These are phyloP conservation scores for Podospora sp. DNA, from an alignment of 495 filamentous ascomycete genomes.

Conservation along the genomic window DNA sequence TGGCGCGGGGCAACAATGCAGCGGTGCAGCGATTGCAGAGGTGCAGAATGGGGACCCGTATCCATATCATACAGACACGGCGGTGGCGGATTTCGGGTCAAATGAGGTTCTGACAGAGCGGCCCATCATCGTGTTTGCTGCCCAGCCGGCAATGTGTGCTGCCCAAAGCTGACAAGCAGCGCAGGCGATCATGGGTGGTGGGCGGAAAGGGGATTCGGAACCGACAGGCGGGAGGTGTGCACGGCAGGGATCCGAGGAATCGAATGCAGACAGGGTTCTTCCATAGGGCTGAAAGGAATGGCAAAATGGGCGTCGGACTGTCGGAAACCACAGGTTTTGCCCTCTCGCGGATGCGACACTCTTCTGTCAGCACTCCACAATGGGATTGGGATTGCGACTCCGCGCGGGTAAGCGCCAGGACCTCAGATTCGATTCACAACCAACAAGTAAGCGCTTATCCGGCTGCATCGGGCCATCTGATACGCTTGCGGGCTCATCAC, in stretches of 20 bases:
- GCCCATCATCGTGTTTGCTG: not conserved
- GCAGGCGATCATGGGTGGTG: not conserved
- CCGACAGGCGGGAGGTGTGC: constrained; percentile 19
- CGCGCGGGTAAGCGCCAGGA: constrained; percentile 9
- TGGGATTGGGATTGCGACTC: not conserved
- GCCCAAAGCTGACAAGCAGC: not conserved
- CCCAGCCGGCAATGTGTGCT: not conserved
- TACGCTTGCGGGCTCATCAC: not conserved
- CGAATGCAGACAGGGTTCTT: constrained; percentile 7
- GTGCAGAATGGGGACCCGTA: not conserved
- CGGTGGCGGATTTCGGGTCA: not conserved
- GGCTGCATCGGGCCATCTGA: constrained; percentile 7
- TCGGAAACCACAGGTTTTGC: not conserved
- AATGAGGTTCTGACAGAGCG: not conserved
- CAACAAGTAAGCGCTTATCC: constrained; percentile 9
- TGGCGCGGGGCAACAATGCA: not conserved
- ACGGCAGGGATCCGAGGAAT: constrained; percentile 17
- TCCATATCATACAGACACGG: not conserved
- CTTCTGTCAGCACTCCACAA: constrained; percentile 9
- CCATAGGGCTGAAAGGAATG: constrained; percentile 22
- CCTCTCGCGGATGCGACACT: constrained; percentile 6
- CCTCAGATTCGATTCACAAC: not conserved
- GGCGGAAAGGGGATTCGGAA: constrained; percentile 9
- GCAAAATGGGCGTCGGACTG: constrained; percentile 13
- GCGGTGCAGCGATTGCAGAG: too few relatives aligned